A percentile compares a stretch with the other conserved stretches of the same genome.
Conservation (phyloP, 2,329 filamentous ascomycete species). For the Colletotrichum chrysophilum region DNA sequence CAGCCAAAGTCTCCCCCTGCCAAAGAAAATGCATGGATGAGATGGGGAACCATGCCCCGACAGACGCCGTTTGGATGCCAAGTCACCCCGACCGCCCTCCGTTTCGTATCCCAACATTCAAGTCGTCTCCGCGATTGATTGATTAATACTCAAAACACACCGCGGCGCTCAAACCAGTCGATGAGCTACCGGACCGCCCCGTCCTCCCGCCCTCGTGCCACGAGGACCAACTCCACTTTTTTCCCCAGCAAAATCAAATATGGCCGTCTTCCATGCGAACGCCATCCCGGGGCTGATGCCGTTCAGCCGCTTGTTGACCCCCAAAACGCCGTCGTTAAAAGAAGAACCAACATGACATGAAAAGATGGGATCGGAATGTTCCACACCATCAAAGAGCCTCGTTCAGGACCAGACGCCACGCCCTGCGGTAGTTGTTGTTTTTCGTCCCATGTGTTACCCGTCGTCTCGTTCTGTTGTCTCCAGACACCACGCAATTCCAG, state of each 20-base stretch:
- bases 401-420: background rate
- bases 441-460: background rate
- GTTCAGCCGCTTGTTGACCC: conserved; percentile 16
- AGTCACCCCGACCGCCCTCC: conserved; percentile 13
- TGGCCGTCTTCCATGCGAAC: conserved; percentile 20
- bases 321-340: conserved; percentile 19
- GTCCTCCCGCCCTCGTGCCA: background rate
- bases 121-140: conserved; percentile 21
- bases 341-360: conserved; percentile 14
- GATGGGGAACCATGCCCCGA: conserved; percentile 7
- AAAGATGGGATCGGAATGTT: conserved; percentile 15
- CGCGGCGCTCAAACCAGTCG: conserved; percentile 19
- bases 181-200: conserved; percentile 15
- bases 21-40: conserved; percentile 19
- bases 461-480: conserved; percentile 15
- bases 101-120: conserved; percentile 21
- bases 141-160: conserved; percentile 22
- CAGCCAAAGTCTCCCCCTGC: conserved; percentile 7
- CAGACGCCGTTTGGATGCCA: conserved; percentile 21
- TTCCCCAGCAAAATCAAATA: conserved; percentile 13
- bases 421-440: background rate
- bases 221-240: conserved; percentile 14
- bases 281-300: conserved; percentile 18
- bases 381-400: conserved; percentile 1
- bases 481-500: conserved; percentile 14